Conservation (phyloP, 2,329 filamentous ascomycete species). For the Plectosphaerella cucumerina region DNA sequence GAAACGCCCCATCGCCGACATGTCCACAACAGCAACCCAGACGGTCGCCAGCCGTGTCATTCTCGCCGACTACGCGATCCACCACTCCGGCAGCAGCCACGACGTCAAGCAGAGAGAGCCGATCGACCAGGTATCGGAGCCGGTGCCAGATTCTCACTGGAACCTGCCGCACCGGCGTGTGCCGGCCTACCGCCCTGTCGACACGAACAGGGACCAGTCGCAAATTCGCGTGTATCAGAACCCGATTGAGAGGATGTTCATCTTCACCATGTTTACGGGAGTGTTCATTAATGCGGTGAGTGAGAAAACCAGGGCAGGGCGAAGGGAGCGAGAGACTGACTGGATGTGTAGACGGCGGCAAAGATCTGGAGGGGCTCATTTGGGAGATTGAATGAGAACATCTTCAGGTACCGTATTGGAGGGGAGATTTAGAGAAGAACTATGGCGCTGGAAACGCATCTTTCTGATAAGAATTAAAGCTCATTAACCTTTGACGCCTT, state of each 20-base stretch:
- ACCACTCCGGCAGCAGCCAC: conserved; percentile 27
- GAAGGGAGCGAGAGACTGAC: conserved; percentile 6
- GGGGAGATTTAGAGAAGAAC: conserved; percentile 48
- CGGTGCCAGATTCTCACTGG: conserved; percentile 14
- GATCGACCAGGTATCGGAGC: background rate
- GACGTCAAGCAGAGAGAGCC: conserved; percentile 9
- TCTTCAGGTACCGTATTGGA: conserved; percentile 48
- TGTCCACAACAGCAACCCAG: conserved; percentile 28
- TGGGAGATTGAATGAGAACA: conserved; percentile 41
- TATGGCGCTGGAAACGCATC: no score
- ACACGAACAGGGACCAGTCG: conserved; percentile 12
- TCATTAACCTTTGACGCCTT: no score
- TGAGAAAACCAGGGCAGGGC: background rate
- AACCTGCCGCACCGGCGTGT: conserved; percentile 15
- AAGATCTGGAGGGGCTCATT: conserved; percentile 46
- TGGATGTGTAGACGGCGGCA: conserved; percentile 25
- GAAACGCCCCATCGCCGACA: conserved; percentile 2
- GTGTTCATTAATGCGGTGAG: conserved; percentile 14
- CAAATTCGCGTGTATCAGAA: conserved; percentile 14
- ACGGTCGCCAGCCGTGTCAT: conserved; percentile 20
- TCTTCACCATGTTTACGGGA: conserved; percentile 19
- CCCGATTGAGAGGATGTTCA: conserved; percentile 13
- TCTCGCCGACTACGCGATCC: conserved; percentile 42
- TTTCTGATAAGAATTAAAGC: no score
- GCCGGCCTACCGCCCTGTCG: conserved; percentile 16